Base-by-base conservation (phyloP, 768 basidiomycete species). In the Sporobolomyces roseus region DNA sequence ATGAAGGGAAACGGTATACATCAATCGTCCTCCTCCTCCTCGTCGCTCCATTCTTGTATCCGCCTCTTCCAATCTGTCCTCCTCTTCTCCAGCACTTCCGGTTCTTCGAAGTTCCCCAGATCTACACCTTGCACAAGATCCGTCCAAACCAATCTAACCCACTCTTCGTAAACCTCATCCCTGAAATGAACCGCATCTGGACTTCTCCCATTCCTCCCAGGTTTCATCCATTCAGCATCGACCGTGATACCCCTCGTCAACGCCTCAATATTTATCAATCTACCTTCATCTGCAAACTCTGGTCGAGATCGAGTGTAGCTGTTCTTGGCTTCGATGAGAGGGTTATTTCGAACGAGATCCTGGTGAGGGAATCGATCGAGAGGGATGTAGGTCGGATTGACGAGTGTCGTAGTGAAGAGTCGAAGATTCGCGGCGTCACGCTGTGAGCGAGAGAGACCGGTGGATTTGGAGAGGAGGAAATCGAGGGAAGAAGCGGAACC, bases 161-260 rank as follows among this genome's bases (percentile, higher is more conserved):
- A 72, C 29, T 55, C 66, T 19, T 68, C 71, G 51, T 72, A 72
- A 19, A 72, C 71, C 30, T 63, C 58, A 12, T 27, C 51, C 0
- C 63, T 32, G 63, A 72, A 72, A 30, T 72, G 71, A n/a, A 72
- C 71, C 33, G 71, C 71, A 27, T 72, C 71, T 27, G 59, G 60
- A 60, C 45, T 60, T 43, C 32, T 60, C 23, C 55, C 60, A 5
- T 23, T 33, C 32, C 38, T 55, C 7, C 25, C 38, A 32, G 29
- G 21, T 53, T 68, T 72, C 66, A 68, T 68, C 66, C 66, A 72
- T 27, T 21, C 71, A 16, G 48, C 49, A 16, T 45, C 38, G 9
- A 61, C 63, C 43, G 66, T 66, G 17, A 68, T 38, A 7, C 71
- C 71, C 4, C 59, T 21, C 49, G 66, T 65, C 25, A 72, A 25